Percentiles rank a stretch among this genome's conserved stretches.
These are phyloP conservation scores for Fraxinus pennsylvanica DNA, from an alignment of 257 asterid species.

Conservation along the genomic window DNA sequence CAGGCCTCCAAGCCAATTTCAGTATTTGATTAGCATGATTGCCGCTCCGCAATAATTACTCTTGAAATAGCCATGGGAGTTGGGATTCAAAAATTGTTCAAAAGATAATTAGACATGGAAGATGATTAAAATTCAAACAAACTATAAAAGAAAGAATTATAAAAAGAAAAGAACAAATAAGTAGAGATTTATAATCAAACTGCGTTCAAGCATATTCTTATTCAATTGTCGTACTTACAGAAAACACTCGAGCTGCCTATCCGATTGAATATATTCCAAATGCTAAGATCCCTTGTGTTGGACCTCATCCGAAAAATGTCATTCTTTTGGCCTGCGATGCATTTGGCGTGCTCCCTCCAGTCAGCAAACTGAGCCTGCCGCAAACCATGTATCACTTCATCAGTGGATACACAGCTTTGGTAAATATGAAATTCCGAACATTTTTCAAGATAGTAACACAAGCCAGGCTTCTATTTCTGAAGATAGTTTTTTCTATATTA, in stretches of 20 bases:
- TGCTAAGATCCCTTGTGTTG: conserved; percentile 89
- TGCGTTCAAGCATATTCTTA: background rate
- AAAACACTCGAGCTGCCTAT: conserved; percentile 92
- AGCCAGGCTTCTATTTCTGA: background rate
- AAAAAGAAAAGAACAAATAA: no score
- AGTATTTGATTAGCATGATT: no score
- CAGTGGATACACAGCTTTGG: conserved; percentile 96
- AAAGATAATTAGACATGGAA: background rate
- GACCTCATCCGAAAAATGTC: conserved; percentile 90
- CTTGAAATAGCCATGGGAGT: background rate
- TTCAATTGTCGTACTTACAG: conserved; percentile 34
- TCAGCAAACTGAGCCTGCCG: conserved; percentile 85
- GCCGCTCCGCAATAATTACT: background rate
- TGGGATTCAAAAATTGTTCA: background rate
- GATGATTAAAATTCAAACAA: background rate
- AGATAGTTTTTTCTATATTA: background rate
- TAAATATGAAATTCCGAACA: conserved; percentile 21
- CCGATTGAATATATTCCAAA: conserved; percentile 92
- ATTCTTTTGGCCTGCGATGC: conserved; percentile 94
- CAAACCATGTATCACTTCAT: conserved; percentile 97
- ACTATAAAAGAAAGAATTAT: no score
- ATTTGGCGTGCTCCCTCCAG: conserved; percentile 93
- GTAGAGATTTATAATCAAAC: no score
- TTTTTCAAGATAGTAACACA: background rate
- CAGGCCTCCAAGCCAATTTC: background rate